Conservation (phyloP, 352 stramenopile genomes). For the Pythium monospermum region DNA sequence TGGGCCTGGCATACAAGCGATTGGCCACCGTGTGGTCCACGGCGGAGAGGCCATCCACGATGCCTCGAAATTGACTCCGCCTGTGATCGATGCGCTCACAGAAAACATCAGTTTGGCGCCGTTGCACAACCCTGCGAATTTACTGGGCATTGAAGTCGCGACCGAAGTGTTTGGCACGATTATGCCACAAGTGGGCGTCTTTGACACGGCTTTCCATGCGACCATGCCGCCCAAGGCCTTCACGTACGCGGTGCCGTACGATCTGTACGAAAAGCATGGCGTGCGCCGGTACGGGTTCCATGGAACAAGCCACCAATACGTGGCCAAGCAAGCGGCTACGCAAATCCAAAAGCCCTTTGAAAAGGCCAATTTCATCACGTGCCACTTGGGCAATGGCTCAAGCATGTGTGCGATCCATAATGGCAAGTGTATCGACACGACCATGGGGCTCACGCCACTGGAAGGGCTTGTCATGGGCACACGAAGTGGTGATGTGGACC, state of each 20-base stretch:
- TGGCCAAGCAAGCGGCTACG: conserved; percentile 61
- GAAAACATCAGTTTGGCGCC: conserved; percentile 64
- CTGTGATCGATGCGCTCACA: conserved; percentile 51
- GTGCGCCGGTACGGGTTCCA: conserved; percentile 90
- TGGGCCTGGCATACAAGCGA: conserved; percentile 50
- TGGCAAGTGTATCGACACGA: conserved; percentile 83
- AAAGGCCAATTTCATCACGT: conserved; percentile 76
- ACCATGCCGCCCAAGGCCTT: conserved; percentile 80
- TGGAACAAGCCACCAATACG: conserved; percentile 85
- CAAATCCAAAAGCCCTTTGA: conserved; percentile 52
- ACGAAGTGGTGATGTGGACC: conserved; percentile 82
- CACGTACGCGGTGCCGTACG: conserved; percentile 76
- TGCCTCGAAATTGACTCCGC: conserved; percentile 45
- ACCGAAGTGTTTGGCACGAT: conserved; percentile 60
- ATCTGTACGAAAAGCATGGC: conserved; percentile 72
- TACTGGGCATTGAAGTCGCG: conserved; percentile 82
- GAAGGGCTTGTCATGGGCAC: conserved; percentile 89
- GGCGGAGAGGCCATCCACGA: conserved; percentile 72
- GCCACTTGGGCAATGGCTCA: conserved; percentile 85
- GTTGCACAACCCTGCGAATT: conserved; percentile 85
- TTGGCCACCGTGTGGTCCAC: conserved; percentile 88
- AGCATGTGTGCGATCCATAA: conserved; percentile 75
- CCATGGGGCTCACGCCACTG: conserved; percentile 88
- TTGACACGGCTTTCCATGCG: conserved; percentile 89
- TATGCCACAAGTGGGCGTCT: conserved; percentile 80